Evolutionary conservation across 2,329 filamentous ascomycete species (phyloP).

Genomic region (Cercospora zeae-maydis): DNA sequence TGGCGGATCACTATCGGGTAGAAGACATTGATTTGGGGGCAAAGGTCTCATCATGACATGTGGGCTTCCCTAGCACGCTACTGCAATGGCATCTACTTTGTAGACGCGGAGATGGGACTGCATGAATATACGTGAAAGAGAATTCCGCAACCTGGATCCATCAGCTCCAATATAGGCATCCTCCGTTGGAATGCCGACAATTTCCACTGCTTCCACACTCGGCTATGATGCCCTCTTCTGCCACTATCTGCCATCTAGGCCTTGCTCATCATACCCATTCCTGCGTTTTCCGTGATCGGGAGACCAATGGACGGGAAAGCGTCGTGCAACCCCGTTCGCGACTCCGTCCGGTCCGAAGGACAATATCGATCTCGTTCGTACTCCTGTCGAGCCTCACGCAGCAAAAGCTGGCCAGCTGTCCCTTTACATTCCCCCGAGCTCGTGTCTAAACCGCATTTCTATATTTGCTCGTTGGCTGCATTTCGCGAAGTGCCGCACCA

Average conservation of each 20-base stretch:
- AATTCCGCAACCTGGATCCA: too few relatives aligned
- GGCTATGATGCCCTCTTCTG: neutral
- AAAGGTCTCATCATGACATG: conserved; percentile 1
- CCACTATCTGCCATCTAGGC: neutral
- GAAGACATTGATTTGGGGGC: conserved; percentile 60
- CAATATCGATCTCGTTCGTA: neutral
- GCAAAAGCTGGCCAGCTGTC: neutral
- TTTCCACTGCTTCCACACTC: neutral
- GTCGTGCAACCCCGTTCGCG: too few relatives aligned
- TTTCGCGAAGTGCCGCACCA: neutral
- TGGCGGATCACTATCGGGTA: conserved; percentile 70
- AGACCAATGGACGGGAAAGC: neutral
- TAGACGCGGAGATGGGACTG: too few relatives aligned
- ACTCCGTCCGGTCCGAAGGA: too few relatives aligned
- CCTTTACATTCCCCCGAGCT: neutral
- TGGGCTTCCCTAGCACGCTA: neutral
- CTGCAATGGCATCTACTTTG: neutral
- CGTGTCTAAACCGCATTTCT: neutral
- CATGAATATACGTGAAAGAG: neutral
- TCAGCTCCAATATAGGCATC: neutral
- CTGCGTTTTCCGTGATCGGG: neutral
- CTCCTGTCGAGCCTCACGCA: neutral
- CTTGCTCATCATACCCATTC: too few relatives aligned
- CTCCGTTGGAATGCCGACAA: neutral
- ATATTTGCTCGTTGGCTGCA: neutral